phyloP scores from a whole-genome alignment of 129 eudicot species.

The Tanacetum coccineum region DNA sequence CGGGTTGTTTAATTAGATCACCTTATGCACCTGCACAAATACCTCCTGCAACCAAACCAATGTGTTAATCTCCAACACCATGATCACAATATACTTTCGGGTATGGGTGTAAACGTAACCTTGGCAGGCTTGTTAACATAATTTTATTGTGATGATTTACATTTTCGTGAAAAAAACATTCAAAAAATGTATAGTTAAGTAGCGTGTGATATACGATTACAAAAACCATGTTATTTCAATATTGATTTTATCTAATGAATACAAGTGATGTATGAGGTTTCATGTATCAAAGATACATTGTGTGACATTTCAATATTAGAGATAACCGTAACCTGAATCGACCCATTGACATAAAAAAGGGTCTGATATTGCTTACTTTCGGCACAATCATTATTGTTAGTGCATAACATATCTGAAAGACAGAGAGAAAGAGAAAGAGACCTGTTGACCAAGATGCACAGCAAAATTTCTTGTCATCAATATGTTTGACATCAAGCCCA shows the following conservation, averaged over 20 bases:
- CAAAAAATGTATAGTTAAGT: too few relatives aligned
- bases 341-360: neutral
- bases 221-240: too few relatives aligned
- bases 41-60: conserved; percentile 58
- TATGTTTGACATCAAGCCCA: conserved; percentile 86
- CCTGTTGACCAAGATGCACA: conserved; percentile 98
- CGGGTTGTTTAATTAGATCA: conserved; percentile 13
- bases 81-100: neutral
- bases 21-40: conserved; percentile 76
- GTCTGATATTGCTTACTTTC: neutral
- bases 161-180: too few relatives aligned
- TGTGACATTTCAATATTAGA: neutral
- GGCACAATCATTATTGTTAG: neutral
- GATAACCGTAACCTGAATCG: neutral
- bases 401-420: neutral
- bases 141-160: too few relatives aligned
- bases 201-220: too few relatives aligned
- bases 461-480: conserved; percentile 78
- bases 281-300: neutral
- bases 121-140: too few relatives aligned
- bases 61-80: conserved; percentile 15
- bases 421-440: conserved; percentile 36
- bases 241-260: too few relatives aligned
- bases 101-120: neutral
- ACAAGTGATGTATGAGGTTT: too few relatives aligned